phyloP scores from a whole-genome alignment of 179 eudicot species.

The Heliamphora pulchella region DNA sequence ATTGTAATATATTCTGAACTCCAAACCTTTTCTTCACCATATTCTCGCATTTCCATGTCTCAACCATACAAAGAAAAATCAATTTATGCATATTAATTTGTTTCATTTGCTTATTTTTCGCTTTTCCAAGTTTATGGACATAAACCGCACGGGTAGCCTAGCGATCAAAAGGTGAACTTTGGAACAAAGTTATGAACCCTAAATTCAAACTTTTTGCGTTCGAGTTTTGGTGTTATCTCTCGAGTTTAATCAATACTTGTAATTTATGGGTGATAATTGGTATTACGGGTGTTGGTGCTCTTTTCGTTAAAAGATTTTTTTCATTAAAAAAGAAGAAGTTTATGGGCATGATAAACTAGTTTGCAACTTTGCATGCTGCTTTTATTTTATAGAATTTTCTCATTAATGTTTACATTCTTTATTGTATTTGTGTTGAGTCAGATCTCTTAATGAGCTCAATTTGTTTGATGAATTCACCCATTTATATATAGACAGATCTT shows the following conservation, averaged over 20 bases:
- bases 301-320: no score
- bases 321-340: no score
- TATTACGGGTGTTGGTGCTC: no score
- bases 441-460: background rate
- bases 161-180: no score
- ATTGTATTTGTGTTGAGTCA: background rate
- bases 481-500: background rate
- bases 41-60: background rate
- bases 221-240: no score
- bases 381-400: background rate
- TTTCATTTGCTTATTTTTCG: background rate
- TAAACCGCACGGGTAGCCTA: background rate
- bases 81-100: background rate
- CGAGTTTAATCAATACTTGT: no score
- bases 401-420: background rate
- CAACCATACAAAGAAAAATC: background rate
- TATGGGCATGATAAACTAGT: background rate
- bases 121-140: background rate
- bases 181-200: no score
- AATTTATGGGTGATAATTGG: no score
- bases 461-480: background rate
- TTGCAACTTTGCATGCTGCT: background rate
- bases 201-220: no score
- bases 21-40: background rate
- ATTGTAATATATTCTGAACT: constrained; percentile 20